Evolutionary conservation across 192 early-diverging fungal species (phyloP), one percentile per base, ranked within the genome.

Genomic region (Backusella macrospora): DNA sequence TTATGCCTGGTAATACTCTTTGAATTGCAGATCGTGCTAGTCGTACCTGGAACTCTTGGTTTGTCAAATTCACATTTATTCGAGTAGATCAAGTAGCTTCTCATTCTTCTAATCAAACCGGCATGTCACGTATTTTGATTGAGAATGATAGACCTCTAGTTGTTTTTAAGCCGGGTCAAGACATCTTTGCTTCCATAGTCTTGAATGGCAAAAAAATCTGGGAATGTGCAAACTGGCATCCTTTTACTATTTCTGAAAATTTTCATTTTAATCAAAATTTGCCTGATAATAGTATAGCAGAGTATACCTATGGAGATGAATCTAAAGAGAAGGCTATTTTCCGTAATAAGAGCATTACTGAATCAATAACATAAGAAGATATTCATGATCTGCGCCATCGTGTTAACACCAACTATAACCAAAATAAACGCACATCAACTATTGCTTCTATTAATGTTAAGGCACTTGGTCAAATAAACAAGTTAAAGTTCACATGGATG

Each of bases 161-260:
- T 16, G 16, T 26, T 46, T 84, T 74, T 43, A 66, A 74, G 34
- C 69, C 82, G 14, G 79, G 82, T 43, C 82, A 84, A 78, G 81
- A 84, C 48, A 73, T 75, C 3, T 84, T 84, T 74, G 48, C 81
- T 21, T 70, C 75, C 10, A 72, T 84, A 34, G 67, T 62, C 6
- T 26, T 37, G 5, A 18, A 65, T 10, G 68, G 59, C 37, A 44
- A 48, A 21, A 73, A 65, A 7, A 71, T 70, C 70, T 65, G 62
- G 37, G 26, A 46, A 44, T 66, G 21, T 37, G 23, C 21, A 10
- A 76, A 76, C 47, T 80, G 79, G 79, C 79, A 76, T 64, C 79
- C 79, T 18, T 34, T 76, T 34, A 80, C 79, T 5, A 48, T 80
- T 10, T 80, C 79, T 6, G 75, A 73, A 70, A 67, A 47, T 5